A percentile compares a stretch with the other conserved stretches of the same genome.
phyloP scores from a whole-genome alignment of 257 asterid species.

The Cordia subcordata region DNA sequence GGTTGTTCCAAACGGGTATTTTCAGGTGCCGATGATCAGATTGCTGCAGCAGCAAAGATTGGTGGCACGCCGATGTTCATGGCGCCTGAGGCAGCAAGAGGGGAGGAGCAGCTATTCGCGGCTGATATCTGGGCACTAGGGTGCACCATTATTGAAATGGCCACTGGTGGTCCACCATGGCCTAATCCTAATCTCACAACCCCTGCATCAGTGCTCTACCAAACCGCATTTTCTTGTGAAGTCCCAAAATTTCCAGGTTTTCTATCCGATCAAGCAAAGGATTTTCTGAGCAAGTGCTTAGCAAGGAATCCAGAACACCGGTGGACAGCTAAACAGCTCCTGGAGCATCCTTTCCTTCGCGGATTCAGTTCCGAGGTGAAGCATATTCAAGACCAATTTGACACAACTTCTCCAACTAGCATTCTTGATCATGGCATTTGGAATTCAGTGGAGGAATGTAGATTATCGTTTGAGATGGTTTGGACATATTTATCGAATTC shows the following conservation, averaged over 20 bases:
- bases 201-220: slow-evolving; percentile 30
- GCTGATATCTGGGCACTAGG: slow-evolving; percentile 87
- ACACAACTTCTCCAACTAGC: slow-evolving; percentile 57
- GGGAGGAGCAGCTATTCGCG: slow-evolving; percentile 60
- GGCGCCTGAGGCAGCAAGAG: slow-evolving; percentile 80
- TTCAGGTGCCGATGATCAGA: slow-evolving; percentile 9
- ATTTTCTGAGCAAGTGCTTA: slow-evolving; percentile 63
- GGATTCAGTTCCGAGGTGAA: slow-evolving; percentile 2
- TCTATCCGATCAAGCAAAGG: slow-evolving; percentile 54
- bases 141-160: slow-evolving; percentile 73
- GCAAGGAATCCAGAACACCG: slow-evolving; percentile 43
- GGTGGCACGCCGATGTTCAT: slow-evolving; percentile 78
- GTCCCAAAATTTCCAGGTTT: slow-evolving; percentile 45
- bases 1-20: slow-evolving; percentile 54
- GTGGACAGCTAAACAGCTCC: slow-evolving; percentile 59
- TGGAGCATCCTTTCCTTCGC: slow-evolving; percentile 54
- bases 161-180: slow-evolving; percentile 68
- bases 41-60: neutral
- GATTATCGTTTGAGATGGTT: slow-evolving; percentile 6
- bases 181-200: slow-evolving; percentile 21
- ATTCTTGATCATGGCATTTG: slow-evolving; percentile 70
- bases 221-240: slow-evolving; percentile 58
- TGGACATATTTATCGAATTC: slow-evolving; percentile 3
- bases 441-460: slow-evolving; percentile 49
- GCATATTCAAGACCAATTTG: slow-evolving; percentile 8